These are phyloP conservation scores for Aaosphaeria pasadenensis DNA, from an alignment of 2,329 filamentous ascomycete genomes.

Conservation along the genomic window DNA sequence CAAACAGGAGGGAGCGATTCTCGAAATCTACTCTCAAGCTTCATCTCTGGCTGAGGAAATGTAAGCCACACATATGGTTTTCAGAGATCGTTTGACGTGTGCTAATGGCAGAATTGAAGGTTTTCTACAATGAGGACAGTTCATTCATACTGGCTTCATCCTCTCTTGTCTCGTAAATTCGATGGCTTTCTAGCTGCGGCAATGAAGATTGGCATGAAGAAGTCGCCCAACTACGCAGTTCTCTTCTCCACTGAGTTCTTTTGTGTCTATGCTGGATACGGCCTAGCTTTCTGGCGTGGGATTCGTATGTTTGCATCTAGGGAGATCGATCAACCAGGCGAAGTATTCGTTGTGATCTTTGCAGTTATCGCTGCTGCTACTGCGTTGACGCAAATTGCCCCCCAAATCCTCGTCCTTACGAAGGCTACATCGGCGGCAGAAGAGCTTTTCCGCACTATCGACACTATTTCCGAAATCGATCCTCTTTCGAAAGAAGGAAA, in stretches of 20 bases:
- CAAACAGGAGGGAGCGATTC: constrained; percentile 35
- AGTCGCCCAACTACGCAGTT: constrained; percentile 42
- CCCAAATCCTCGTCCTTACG: constrained; percentile 73
- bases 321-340: constrained; percentile 47
- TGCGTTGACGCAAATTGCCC: constrained; percentile 80
- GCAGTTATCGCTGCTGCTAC: constrained; percentile 47
- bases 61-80: too few species aligned
- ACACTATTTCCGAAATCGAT: constrained; percentile 78
- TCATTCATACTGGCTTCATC: constrained; percentile 45
- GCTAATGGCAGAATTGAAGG: too few species aligned
- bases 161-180: constrained; percentile 43
- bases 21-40: constrained; percentile 43
- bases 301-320: constrained; percentile 54
- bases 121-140: constrained; percentile 51
- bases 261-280: constrained; percentile 46
- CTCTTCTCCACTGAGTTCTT: constrained; percentile 45
- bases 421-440: constrained; percentile 32
- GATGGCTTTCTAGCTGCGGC: constrained; percentile 43
- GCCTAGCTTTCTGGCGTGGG: constrained; percentile 46
- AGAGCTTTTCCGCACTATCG: constrained; percentile 58
- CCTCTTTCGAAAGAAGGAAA: constrained; percentile 22
- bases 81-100: too few species aligned
- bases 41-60: constrained; percentile 51
- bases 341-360: constrained; percentile 31
- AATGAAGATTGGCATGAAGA: constrained; percentile 44